A percentile compares a stretch with the other conserved stretches of the same genome.
These are phyloP conservation scores for Bisporella sp. DNA, from an alignment of 2,329 filamentous ascomycete species.

Conservation along the genomic window DNA sequence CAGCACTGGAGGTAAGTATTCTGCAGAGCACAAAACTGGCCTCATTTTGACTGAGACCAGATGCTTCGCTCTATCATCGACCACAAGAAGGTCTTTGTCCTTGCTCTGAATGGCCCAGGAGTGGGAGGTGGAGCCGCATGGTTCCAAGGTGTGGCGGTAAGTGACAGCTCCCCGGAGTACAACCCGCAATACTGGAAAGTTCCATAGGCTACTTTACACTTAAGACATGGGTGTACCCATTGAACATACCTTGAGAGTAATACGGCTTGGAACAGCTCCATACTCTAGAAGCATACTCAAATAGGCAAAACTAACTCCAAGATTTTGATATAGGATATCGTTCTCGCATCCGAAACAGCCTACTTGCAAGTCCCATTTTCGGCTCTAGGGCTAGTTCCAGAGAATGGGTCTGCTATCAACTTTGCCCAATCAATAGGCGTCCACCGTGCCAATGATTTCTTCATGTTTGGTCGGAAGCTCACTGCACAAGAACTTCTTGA, in stretches of 20 bases:
- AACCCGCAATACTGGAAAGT: too few relatives aligned
- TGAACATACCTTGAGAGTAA: too few relatives aligned
- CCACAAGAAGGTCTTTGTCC: slow-evolving; percentile 42
- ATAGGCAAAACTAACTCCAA: too few relatives aligned
- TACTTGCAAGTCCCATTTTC: slow-evolving; percentile 43
- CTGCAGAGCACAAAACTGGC: slow-evolving; percentile 7
- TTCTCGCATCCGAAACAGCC: slow-evolving; percentile 35
- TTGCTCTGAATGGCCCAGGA: slow-evolving; percentile 42
- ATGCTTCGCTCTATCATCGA: slow-evolving; percentile 40
- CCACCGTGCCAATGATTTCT: slow-evolving; percentile 43
- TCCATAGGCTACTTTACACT: too few relatives aligned
- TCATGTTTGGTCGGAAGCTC: slow-evolving; percentile 43
- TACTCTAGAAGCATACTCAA: too few relatives aligned
- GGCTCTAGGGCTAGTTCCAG: slow-evolving; percentile 40
- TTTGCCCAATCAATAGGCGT: slow-evolving; percentile 41
- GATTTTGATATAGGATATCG: slow-evolving; percentile 30
- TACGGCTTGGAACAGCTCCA: too few relatives aligned
- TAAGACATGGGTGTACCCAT: too few relatives aligned
- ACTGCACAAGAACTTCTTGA: slow-evolving; percentile 34
- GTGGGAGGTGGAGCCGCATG: slow-evolving; percentile 44
- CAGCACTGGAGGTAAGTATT: background rate
- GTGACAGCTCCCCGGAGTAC: too few relatives aligned
- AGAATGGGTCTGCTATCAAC: slow-evolving; percentile 38
- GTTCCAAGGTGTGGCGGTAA: slow-evolving; percentile 37
- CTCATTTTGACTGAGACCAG: slow-evolving; percentile 15